Percentiles rank a stretch among this genome's conserved stretches.
phyloP scores from a whole-genome alignment of 2,329 filamentous ascomycete genomes.

The Ilyonectria mors-panacis region DNA sequence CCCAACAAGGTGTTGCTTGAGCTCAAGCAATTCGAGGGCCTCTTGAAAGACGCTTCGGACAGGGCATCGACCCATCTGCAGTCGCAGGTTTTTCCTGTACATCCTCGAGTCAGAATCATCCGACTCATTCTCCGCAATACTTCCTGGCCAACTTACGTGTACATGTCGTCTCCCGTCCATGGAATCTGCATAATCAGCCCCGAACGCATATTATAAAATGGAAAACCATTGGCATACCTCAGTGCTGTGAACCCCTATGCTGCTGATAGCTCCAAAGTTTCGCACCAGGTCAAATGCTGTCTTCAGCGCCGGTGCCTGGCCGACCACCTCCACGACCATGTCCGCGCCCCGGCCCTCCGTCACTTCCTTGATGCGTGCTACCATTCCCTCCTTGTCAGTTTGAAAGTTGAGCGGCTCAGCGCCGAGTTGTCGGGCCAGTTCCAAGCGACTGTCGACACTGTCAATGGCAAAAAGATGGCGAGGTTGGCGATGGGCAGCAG shows the following conservation, averaged over 20 bases:
- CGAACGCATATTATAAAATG: neutral
- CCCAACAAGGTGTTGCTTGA: conserved; percentile 77
- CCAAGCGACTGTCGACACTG: conserved; percentile 80
- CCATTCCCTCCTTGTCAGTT: conserved; percentile 74
- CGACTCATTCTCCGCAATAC: conserved; percentile 23
- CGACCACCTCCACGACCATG: conserved; percentile 85
- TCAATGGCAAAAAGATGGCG: conserved; percentile 86
- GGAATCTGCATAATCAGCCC: conserved; percentile 67
- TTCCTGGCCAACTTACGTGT: conserved; percentile 58
- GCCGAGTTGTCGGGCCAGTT: conserved; percentile 80
- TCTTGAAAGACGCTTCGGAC: conserved; percentile 79
- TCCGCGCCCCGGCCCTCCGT: conserved; percentile 89
- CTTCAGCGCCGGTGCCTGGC: conserved; percentile 76
- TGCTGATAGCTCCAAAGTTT: conserved; percentile 81
- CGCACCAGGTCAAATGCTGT: conserved; percentile 80
- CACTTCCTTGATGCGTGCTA: conserved; percentile 78
- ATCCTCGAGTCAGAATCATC: conserved; percentile 37
- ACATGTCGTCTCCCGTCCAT: conserved; percentile 76
- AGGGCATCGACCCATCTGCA: conserved; percentile 85
- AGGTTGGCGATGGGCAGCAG: conserved; percentile 81
- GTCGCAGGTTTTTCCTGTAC: conserved; percentile 76
- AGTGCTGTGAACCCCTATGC: conserved; percentile 82
- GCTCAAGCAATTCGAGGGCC: conserved; percentile 74
- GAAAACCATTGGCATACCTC: conserved; percentile 65
- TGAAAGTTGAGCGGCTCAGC: conserved; percentile 88